Evolutionary conservation across 176 grass and related monocot genomes (phyloP), one percentile per base, ranked within the genome.

Genomic region (Ampelocalamus luodianensis): DNA sequence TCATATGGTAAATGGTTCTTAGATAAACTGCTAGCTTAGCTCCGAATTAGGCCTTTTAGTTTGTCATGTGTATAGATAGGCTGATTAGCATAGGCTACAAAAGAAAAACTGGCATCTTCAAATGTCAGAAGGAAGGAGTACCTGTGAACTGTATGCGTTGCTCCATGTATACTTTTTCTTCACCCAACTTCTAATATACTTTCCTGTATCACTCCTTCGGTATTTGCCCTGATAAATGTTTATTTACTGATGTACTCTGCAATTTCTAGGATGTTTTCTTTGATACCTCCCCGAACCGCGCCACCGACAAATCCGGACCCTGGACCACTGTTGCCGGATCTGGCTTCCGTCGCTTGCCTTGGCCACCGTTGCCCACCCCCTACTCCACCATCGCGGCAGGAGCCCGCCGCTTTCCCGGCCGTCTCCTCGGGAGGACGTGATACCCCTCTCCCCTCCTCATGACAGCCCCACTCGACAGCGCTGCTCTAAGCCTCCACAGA

Each of bases 231-330:
- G 40, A 76, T 65, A 78, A 83, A 77, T 87, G 39, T 37, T 73
- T 65, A 58, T 79, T 83, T 68, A 83, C 79, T 82, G 40, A 83
- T 84, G 77, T 74, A 60, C 22, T 71, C 64, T 84, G 40, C 58
- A 61, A 72, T 94, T 88, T 85, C 59, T 85, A 99, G 96, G 93
- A 87, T 67, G 81, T 59, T 0, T 99, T 96, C 89, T 99, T 99
- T 87, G 86, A 94, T n/a, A n/a, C n/a, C n/a, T n/a, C n/a, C n/a
- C n/a, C n/a, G n/a, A n/a, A n/a, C n/a, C n/a, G n/a, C n/a, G n/a
- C n/a, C n/a, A n/a, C n/a, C n/a, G n/a, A n/a, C n/a, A n/a, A n/a
- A n/a, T n/a, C n/a, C n/a, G n/a, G n/a, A n/a, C n/a, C n/a, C n/a
- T n/a, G n/a, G n/a, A n/a, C n/a, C n/a, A n/a, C n/a, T n/a, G n/a